Base-by-base conservation (phyloP, 805 yeast genomes). In the Myxozyma kluyveri region DNA sequence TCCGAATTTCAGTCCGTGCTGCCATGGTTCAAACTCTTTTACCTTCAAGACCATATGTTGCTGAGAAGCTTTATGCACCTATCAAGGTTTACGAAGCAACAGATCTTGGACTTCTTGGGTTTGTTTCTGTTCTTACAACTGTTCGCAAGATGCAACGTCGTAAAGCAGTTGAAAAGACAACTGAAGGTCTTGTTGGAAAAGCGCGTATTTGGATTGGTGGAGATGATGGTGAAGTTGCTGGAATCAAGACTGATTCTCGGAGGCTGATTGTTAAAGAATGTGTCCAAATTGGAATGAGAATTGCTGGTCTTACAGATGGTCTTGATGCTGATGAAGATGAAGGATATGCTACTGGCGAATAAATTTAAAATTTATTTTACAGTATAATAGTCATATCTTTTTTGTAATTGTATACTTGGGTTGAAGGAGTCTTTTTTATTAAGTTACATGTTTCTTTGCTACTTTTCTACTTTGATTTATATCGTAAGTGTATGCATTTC, bases 141-240 rank as follows among this genome's bases (percentile, higher is more conserved):
- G 43, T 49, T 42, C 52, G 56, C 54, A 49, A 50, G 63, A 33
- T 49, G 49, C 51, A 43, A 49, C 49, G 43, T 23, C 39, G 48
- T 37, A 47, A 46, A 39, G 52, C 47, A 27, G 55, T 32, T 42
- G 54, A 33, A 54, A 49, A 47, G 26, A 50, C 54, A 9, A 50
- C 45, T 19, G 61, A 50, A 44, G 42, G 52, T 9, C 49, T 50
- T 18, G 46, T 42, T 17, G 48, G 56, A 17, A 52, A 38, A 4
- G 53, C 46, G 19, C 63, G 72, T 18, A 53, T 67, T 26, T 68
- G 72, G 71, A 59, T 69, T 32, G 72, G 72, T 29, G 61, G 68
- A 23, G 68, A 65, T 22, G 57, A 58, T 26, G 69, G 67, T 18
- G 69, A 63, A 22, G 47, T 45, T 2, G 61, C 53, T 24, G 68